Base-by-base conservation (phyloP, 139 green algal genomes). In the Chlorella vulgaris region DNA sequence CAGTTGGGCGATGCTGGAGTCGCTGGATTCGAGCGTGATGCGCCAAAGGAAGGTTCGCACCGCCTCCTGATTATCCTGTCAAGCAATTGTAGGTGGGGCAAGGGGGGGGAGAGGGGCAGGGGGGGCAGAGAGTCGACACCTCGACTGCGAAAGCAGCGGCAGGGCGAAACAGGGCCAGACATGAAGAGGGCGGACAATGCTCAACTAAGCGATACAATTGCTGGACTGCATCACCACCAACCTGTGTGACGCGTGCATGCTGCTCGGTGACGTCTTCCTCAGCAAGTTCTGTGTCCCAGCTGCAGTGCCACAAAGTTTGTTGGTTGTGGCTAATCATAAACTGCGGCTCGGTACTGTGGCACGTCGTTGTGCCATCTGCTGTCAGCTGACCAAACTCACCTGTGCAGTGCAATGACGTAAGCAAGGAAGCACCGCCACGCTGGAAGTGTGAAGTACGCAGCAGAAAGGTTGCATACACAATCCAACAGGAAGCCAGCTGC, bases 361-460 rank as follows among this genome's bases (percentile, higher is more conserved):
- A n/a, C n/a, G n/a, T n/a, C n/a, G n/a, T n/a, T n/a, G n/a, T n/a
- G n/a, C n/a, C n/a, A n/a, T n/a, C n/a, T n/a, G n/a, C n/a, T n/a
- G n/a, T n/a, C n/a, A n/a, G n/a, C 10, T 31, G 63, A 8, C 33
- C 21, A 33, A 18, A 39, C 65, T 47, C 65, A 71, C 65, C 50
- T 18, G 7, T 5, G 26, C 78, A 82, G 35, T n/a, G 81, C 81
- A 0, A 4, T 21, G 0, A 91, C 53, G 78, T 85, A 90, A 0
- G 68, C 51, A 6, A 70, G 55, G 63, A 89, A 84, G 67, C 84
- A 88, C 26, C 66, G 39, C 67, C 86, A 92, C 22, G 86, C 88
- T 4, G 65, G 47, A 33, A 31, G 40, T 10, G 70, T 63, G 5
- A 92, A n/a, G 1, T 47, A 15, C 13, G 40, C 33, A 3, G 83